phyloP scores from a whole-genome alignment of 192 early-diverging fungal species.

The Dissophora globulifera region DNA sequence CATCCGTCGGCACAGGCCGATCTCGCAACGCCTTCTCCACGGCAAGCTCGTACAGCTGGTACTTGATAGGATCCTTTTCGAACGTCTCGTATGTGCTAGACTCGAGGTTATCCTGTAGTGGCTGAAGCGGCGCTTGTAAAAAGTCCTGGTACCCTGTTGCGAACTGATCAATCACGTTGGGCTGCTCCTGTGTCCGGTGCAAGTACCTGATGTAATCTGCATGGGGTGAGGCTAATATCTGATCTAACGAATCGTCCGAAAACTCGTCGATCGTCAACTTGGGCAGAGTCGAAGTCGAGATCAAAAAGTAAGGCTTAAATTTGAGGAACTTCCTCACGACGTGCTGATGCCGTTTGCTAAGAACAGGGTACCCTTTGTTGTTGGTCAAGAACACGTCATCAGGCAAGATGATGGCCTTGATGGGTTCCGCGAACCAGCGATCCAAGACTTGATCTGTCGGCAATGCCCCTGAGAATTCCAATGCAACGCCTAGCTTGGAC shows the following conservation, averaged over 20 bases:
- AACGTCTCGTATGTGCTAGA: conserved; percentile 96
- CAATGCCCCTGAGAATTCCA: conserved; percentile 65
- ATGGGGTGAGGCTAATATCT: conserved; percentile 68
- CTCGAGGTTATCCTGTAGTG: conserved; percentile 95
- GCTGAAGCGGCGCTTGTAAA: conserved; percentile 84
- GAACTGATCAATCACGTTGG: conserved; percentile 74
- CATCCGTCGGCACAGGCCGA: conserved; percentile 46
- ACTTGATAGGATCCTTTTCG: conserved; percentile 95
- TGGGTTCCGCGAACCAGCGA: conserved; percentile 91
- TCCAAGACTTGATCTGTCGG: conserved; percentile 57
- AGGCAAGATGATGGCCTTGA: conserved; percentile 80
- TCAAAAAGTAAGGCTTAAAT: conserved; percentile 49
- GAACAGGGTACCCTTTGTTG: conserved; percentile 87
- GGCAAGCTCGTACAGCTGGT: conserved; percentile 85
- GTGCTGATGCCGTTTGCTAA: conserved; percentile 80
- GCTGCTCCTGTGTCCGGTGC: conserved; percentile 66
- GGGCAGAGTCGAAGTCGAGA: conserved; percentile 41
- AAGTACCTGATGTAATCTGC: conserved; percentile 86
- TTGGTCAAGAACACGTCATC: conserved; percentile 81
- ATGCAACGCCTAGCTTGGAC: conserved; percentile 70
- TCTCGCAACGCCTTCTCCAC: conserved; percentile 69
- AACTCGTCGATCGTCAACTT: conserved; percentile 47
- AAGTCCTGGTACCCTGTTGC: conserved; percentile 92
- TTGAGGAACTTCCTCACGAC: conserved; percentile 68
- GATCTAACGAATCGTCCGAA: conserved; percentile 34